Evolutionary conservation across 164 flowering plant genomes (phyloP), one percentile per base, ranked within the genome.

Genomic region (Warburgia ugandensis): DNA sequence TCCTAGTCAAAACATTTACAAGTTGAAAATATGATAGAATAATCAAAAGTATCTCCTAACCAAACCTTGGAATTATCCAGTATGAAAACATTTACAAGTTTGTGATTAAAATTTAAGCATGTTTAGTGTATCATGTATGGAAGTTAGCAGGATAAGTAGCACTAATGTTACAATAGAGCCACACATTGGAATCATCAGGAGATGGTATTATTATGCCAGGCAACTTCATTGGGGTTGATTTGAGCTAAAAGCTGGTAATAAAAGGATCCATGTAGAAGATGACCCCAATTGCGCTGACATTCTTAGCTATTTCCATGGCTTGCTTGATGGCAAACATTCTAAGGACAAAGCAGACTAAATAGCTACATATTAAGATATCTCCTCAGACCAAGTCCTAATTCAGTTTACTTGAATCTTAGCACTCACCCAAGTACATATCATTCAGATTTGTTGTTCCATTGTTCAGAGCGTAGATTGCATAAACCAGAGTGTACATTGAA

Each of bases 191-290:
- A 77, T 86, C 94, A 42, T 78, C 75, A 13, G 95, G 67, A 14
- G 99, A 78, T 47, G 95, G 76, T 61, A 92, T 79, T 55, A 92
- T 74, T 41, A 92, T 67, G 32, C 95, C 96, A 29, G 99, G 86
- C 44, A 88, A 50, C 30, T 56, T 62, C 99, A 92, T 75, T 19
- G 99, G 96, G 47, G 67, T 68, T 23, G 99, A 96, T 48, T 92
- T 92, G 23, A 92, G 78, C 77, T 86, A 91, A 68, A 78, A 92
- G 11, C 96, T 94, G 43, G 79, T 67, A n/a, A 86, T 83, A 69
- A 73, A 92, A 53, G 99, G 89, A 75, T 92, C 99, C 95, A 86
- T 74, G 73, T 73, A 84, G 69, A 92, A 88, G 9, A 92, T 79
- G 49, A 92, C 73, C 28, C 99, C 99, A 52, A 61, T 81, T 33